Evolutionary conservation across 805 yeast species (phyloP).

Genomic region (Huiozyma naganishii): DNA sequence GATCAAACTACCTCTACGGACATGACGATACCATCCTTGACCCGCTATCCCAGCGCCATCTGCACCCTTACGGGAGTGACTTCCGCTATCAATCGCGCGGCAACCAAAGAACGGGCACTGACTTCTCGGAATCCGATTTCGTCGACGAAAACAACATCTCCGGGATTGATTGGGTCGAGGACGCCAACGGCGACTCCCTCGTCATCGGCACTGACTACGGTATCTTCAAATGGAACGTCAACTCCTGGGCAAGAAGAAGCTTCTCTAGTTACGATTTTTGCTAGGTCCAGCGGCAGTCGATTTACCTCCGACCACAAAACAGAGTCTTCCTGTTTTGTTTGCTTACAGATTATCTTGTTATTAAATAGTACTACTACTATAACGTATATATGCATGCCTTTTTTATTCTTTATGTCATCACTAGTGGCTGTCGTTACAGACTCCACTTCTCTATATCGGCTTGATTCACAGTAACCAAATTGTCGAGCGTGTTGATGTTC

Average conservation of each 20-base stretch:
- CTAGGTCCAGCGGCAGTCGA: constrained; percentile 10
- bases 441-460: constrained; percentile 40
- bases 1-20: background rate
- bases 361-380: background rate
- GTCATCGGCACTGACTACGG: constrained; percentile 61
- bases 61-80: no score
- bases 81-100: background rate
- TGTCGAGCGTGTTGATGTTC: constrained; percentile 59
- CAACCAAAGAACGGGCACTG: constrained; percentile 1
- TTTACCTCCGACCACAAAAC: no score
- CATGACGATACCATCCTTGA: background rate
- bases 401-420: background rate
- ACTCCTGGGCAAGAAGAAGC: constrained; percentile 51
- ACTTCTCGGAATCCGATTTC: constrained; percentile 9
- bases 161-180: constrained; percentile 51
- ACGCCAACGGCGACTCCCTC: constrained; percentile 39
- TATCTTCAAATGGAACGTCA: constrained; percentile 57
- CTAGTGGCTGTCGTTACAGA: constrained; percentile 19
- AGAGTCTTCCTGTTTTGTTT: background rate
- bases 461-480: constrained; percentile 38
- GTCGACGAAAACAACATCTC: constrained; percentile 39
- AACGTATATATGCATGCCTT: constrained; percentile 1
- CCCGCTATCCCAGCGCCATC: background rate
- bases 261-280: constrained; percentile 44
- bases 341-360: no score